phyloP scores from a whole-genome alignment of 2,329 filamentous ascomycete genomes.

The Penicillium sp. region DNA sequence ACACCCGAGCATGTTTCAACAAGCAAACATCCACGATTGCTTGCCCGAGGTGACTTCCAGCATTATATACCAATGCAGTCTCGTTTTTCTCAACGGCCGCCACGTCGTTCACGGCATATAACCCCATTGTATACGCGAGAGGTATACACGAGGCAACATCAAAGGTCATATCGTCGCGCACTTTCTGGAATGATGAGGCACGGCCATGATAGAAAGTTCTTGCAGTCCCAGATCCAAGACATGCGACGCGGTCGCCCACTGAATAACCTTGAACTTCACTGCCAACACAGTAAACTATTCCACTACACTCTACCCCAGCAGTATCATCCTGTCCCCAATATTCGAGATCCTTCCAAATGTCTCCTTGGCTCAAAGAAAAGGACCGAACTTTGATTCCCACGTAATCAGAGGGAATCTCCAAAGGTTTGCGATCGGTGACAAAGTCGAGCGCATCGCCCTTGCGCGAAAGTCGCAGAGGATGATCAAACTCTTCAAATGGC shows the following conservation, averaged over 20 bases:
- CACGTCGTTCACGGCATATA: constrained; percentile 21
- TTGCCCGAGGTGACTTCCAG: constrained; percentile 23
- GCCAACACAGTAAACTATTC: constrained; percentile 23
- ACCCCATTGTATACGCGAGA: constrained; percentile 24
- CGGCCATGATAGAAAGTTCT: constrained; percentile 19
- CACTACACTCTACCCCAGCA: constrained; percentile 21
- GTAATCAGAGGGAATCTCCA: constrained; percentile 16
- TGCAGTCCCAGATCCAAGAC: constrained; percentile 19
- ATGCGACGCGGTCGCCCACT: constrained; percentile 27
- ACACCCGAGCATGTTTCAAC: constrained; percentile 3
- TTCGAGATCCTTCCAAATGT: constrained; percentile 7
- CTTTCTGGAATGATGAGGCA: constrained; percentile 22
- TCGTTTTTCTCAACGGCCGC: constrained; percentile 20
- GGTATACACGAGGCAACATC: constrained; percentile 27
- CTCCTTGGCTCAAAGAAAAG: constrained; percentile 31
- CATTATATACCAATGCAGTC: constrained; percentile 33
- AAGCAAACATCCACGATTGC: constrained; percentile 25
- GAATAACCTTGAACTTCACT: constrained; percentile 13
- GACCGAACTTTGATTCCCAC: constrained; percentile 38
- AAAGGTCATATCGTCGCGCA: constrained; percentile 21
- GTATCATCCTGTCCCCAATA: background rate
- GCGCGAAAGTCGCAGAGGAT: constrained; percentile 9
- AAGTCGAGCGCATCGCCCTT: constrained; percentile 6
- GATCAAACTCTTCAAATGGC: constrained; percentile 13
- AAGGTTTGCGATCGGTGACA: constrained; percentile 3